Conservation (phyloP, 1,284 basidiomycete genomes). For the Ustilago sp. region DNA sequence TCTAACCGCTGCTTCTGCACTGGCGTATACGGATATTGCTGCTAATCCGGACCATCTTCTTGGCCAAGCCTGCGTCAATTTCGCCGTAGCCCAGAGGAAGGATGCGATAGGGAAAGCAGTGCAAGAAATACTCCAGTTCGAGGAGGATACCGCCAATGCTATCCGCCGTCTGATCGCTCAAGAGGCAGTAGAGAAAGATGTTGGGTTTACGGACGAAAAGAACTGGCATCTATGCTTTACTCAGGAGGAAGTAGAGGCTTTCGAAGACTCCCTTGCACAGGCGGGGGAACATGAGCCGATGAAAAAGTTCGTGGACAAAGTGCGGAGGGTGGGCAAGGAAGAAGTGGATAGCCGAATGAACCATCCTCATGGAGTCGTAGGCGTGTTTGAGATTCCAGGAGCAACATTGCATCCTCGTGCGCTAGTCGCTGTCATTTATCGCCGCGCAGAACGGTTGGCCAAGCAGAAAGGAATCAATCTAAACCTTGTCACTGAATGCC, state of each 20-base stretch:
- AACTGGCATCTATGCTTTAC: constrained; percentile 58
- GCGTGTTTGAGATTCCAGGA: constrained; percentile 54
- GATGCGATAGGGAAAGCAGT: constrained; percentile 16
- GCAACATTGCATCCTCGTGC: constrained; percentile 50
- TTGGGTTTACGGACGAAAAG: constrained; percentile 28
- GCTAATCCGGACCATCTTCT: constrained; percentile 44
- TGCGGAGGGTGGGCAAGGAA: constrained; percentile 31
- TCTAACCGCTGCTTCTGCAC: constrained; percentile 53
- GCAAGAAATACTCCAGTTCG: constrained; percentile 43
- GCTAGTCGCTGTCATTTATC: constrained; percentile 40
- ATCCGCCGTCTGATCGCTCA: constrained; percentile 32
- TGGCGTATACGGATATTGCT: constrained; percentile 48
- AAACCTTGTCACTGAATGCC: constrained; percentile 30
- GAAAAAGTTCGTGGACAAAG: constrained; percentile 16
- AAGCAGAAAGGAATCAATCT: constrained; percentile 19
- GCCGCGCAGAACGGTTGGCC: constrained; percentile 14
- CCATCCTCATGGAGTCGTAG: constrained; percentile 19
- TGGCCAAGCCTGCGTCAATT: not conserved
- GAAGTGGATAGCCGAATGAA: constrained; percentile 42
- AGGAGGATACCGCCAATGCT: constrained; percentile 23
- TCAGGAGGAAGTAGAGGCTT: constrained; percentile 37
- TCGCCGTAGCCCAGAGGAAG: not conserved
- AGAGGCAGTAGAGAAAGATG: not conserved
- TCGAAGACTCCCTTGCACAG: constrained; percentile 30
- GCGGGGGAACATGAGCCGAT: constrained; percentile 31